Conservation (phyloP, 148 eudicot species). For the Amaranthus palmeri region DNA sequence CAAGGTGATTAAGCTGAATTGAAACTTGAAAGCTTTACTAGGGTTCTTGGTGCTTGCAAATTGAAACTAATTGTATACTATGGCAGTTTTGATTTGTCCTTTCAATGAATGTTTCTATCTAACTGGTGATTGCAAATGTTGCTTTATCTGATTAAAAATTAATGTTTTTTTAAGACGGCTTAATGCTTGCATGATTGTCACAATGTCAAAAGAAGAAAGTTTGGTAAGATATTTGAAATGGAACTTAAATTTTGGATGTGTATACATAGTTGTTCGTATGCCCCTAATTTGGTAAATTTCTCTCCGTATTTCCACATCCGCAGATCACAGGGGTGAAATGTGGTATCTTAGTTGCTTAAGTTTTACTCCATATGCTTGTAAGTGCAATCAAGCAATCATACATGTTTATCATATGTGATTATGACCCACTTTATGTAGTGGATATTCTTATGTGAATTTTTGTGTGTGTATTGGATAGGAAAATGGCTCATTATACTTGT, state of each 20-base stretch:
- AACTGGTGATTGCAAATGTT: neutral
- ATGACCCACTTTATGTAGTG: neutral
- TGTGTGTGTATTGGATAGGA: neutral
- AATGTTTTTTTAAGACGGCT: neutral
- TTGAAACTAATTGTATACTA: neutral
- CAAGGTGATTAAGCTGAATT: constrained; percentile 42
- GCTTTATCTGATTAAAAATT: neutral
- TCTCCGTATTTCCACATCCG: neutral
- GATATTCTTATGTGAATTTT: too few species aligned
- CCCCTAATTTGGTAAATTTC: neutral
- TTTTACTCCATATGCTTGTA: neutral
- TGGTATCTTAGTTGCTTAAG: constrained; percentile 2
- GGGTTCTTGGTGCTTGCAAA: neutral
- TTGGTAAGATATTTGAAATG: neutral
- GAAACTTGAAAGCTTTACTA: neutral
- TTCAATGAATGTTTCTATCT: neutral
- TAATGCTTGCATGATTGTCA: neutral
- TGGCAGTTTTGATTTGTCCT: neutral
- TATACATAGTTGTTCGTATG: neutral
- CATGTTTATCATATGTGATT: neutral
- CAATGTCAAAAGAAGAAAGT: neutral
- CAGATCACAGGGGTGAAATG: neutral
- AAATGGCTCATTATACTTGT: neutral
- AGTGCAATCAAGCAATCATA: neutral
- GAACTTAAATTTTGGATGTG: neutral